Percentiles rank a stretch among this genome's conserved stretches.
phyloP scores from a whole-genome alignment of 2,329 filamentous ascomycete species.

The Phoma herbarum region DNA sequence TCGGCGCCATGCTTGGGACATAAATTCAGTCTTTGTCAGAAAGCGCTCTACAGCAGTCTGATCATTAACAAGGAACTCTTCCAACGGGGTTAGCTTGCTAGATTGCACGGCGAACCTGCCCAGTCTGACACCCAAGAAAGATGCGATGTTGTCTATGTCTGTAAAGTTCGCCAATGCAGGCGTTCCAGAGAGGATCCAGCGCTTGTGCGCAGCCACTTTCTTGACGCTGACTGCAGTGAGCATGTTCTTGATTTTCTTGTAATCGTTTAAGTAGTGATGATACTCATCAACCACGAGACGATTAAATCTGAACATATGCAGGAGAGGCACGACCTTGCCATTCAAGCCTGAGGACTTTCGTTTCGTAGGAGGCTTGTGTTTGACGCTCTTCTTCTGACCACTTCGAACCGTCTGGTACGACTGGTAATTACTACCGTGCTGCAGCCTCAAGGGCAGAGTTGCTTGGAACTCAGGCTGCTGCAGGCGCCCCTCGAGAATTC shows the following conservation, averaged over 20 bases:
- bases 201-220: slow-evolving; percentile 59
- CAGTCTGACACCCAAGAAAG: slow-evolving; percentile 64
- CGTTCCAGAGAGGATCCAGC: slow-evolving; percentile 71
- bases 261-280: slow-evolving; percentile 63
- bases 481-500: slow-evolving; percentile 35
- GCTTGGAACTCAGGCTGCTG: slow-evolving; percentile 49
- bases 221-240: slow-evolving; percentile 52
- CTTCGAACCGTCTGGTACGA: slow-evolving; percentile 25
- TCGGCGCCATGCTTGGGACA: slow-evolving; percentile 62
- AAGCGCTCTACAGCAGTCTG: slow-evolving; percentile 63
- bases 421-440: slow-evolving; percentile 47
- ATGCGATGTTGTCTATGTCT: slow-evolving; percentile 67
- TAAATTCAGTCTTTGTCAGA: slow-evolving; percentile 59
- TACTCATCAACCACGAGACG: slow-evolving; percentile 72
- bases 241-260: slow-evolving; percentile 41
- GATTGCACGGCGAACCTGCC: slow-evolving; percentile 62
- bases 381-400: slow-evolving; percentile 3
- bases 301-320: slow-evolving; percentile 70
- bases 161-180: slow-evolving; percentile 66
- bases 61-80: slow-evolving; percentile 48
- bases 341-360: not conserved
- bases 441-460: slow-evolving; percentile 51
- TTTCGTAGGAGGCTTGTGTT: slow-evolving; percentile 1
- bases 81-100: slow-evolving; percentile 55
- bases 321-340: slow-evolving; percentile 38